A percentile compares a stretch with the other conserved stretches of the same genome.
These are phyloP conservation scores for Tolypocladium guangdongense DNA, from an alignment of 2,329 filamentous ascomycete species.

Conservation along the genomic window DNA sequence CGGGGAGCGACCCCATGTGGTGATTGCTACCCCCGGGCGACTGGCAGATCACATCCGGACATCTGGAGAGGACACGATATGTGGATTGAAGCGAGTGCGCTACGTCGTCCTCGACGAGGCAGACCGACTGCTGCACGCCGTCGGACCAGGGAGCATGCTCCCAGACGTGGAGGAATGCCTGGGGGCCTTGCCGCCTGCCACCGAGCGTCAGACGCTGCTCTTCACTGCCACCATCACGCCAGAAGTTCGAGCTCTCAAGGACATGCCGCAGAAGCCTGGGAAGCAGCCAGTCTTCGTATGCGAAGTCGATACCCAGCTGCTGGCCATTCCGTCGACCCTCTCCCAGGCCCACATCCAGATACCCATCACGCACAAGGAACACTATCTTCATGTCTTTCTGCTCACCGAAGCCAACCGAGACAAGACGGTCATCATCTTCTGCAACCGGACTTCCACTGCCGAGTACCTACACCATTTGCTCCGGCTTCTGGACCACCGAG, in stretches of 20 bases:
- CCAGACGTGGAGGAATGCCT: slow-evolving; percentile 86
- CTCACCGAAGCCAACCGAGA: slow-evolving; percentile 63
- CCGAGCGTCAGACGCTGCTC: slow-evolving; percentile 78
- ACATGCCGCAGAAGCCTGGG: slow-evolving; percentile 56
- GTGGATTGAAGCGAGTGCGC: slow-evolving; percentile 64
- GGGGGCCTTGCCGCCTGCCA: slow-evolving; percentile 64
- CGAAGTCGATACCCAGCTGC: slow-evolving; percentile 66
- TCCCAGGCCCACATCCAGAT: slow-evolving; percentile 79
- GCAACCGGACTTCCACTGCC: slow-evolving; percentile 82
- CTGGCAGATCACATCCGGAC: slow-evolving; percentile 88
- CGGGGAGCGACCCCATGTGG: slow-evolving; percentile 71
- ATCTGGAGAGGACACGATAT: slow-evolving; percentile 84
- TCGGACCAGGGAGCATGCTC: slow-evolving; percentile 76
- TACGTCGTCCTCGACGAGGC: slow-evolving; percentile 95
- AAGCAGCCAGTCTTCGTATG: slow-evolving; percentile 78
- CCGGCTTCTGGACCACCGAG: slow-evolving; percentile 74
- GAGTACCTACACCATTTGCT: slow-evolving; percentile 83
- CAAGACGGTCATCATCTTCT: slow-evolving; percentile 84
- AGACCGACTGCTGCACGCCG: slow-evolving; percentile 70
- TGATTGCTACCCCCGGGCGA: slow-evolving; percentile 88
- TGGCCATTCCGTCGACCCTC: slow-evolving; percentile 72
- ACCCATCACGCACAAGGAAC: slow-evolving; percentile 85
- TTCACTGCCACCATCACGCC: slow-evolving; percentile 95
- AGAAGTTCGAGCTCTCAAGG: slow-evolving; percentile 79
- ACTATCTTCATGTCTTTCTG: slow-evolving; percentile 85